Percentiles rank a stretch among this genome's conserved stretches.
Evolutionary conservation across 1,284 basidiomycete genomes (phyloP).

Genomic region (Coniferiporia weirii): DNA sequence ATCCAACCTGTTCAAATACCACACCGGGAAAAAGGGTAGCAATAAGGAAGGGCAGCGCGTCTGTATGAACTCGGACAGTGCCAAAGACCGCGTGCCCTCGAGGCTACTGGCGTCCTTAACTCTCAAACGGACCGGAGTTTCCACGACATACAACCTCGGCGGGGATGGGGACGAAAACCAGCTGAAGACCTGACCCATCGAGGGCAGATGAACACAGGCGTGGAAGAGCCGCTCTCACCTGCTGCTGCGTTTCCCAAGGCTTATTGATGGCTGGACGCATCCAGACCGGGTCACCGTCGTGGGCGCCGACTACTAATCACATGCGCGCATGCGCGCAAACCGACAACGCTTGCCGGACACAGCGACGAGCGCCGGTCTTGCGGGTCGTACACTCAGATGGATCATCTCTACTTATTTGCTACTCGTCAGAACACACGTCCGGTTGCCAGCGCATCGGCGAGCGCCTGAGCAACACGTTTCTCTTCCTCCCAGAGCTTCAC

Average conservation of each 20-base stretch:
- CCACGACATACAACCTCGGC: conserved; percentile 33
- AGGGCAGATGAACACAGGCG: neutral
- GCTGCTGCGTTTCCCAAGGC: neutral
- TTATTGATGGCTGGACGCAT: neutral
- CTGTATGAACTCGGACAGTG: conserved; percentile 51
- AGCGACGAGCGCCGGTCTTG: too few species aligned
- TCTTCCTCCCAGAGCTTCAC: conserved; percentile 46
- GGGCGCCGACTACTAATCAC: neutral
- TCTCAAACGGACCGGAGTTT: conserved; percentile 34
- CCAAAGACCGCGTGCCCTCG: conserved; percentile 18
- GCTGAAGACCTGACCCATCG: conserved; percentile 16
- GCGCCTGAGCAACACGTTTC: conserved; percentile 42
- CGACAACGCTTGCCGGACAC: too few species aligned
- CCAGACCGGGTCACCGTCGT: too few species aligned
- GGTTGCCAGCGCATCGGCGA: conserved; percentile 29
- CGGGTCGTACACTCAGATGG: too few species aligned
- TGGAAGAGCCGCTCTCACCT: neutral
- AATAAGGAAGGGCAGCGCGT: conserved; percentile 53
- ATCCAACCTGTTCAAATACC: conserved; percentile 67
- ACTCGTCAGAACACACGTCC: conserved; percentile 3
- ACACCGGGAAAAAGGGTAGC: conserved; percentile 49
- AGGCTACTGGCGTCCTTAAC: conserved; percentile 34
- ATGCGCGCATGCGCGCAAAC: neutral
- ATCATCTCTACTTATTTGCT: neutral
- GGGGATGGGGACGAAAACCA: conserved; percentile 6